phyloP scores from a whole-genome alignment of 2,329 filamentous ascomycete genomes.

The Mycosphaerelloides madeirae region DNA sequence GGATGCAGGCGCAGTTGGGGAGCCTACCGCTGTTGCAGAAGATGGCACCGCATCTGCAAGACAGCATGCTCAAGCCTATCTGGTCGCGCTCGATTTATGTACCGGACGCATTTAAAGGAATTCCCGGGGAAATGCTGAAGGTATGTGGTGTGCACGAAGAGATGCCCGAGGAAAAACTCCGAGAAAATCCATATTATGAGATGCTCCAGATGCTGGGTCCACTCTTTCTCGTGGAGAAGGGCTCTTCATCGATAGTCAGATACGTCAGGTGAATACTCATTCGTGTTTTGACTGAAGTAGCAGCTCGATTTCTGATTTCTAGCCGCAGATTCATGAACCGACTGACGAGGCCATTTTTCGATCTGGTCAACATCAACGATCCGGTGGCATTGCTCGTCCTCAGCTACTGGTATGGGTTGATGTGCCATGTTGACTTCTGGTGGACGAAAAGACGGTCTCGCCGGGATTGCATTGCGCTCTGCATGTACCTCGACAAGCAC shows the following conservation, averaged over 20 bases:
- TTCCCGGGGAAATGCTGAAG: background rate
- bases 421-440: slow-evolving; percentile 4
- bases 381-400: background rate
- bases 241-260: slow-evolving; percentile 1
- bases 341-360: background rate
- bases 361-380: background rate
- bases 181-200: background rate
- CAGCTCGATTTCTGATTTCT: too few relatives aligned
- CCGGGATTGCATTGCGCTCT: slow-evolving; percentile 1
- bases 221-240: background rate
- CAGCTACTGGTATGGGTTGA: slow-evolving; percentile 1
- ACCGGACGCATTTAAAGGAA: background rate
- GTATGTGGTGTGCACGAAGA: background rate
- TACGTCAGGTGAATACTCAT: background rate
- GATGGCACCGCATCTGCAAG: background rate
- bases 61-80: slow-evolving; percentile 1
- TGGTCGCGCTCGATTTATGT: slow-evolving; percentile 2
- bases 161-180: background rate
- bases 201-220: slow-evolving; percentile 1
- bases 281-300: too few relatives aligned
- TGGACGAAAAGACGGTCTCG: background rate
- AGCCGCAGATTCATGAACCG: background rate
- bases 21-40: background rate
- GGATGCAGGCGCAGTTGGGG: background rate
- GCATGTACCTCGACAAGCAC: slow-evolving; percentile 1